Evolutionary conservation across 805 yeast species (phyloP).

Genomic region (Cyberlindnera amylophila): DNA sequence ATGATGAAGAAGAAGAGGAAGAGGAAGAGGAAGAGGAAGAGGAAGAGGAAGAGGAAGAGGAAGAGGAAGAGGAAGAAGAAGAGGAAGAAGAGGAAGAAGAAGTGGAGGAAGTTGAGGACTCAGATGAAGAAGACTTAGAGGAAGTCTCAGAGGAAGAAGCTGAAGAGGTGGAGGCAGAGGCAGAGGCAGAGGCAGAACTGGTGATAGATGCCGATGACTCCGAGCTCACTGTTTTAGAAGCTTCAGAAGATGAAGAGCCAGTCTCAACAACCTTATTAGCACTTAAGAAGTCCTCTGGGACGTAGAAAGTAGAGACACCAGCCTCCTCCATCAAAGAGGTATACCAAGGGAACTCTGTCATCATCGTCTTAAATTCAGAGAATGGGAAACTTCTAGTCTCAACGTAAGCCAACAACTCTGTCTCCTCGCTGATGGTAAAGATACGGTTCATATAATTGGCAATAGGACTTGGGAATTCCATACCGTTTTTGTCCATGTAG

Average conservation of each 20-base stretch:
- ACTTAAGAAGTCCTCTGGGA: constrained; percentile 23
- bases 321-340: constrained; percentile 14
- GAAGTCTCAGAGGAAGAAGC: constrained; percentile 1
- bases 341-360: constrained; percentile 28
- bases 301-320: constrained; percentile 20
- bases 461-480: constrained; percentile 33
- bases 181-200: constrained; percentile 6
- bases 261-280: constrained; percentile 4
- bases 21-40: constrained; percentile 1
- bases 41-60: background rate
- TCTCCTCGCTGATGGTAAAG: constrained; percentile 25
- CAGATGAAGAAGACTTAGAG: constrained; percentile 3
- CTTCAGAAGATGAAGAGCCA: background rate
- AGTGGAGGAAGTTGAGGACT: constrained; percentile 6
- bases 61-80: background rate
- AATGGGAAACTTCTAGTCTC: constrained; percentile 32
- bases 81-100: too few relatives aligned
- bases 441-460: constrained; percentile 33
- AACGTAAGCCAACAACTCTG: constrained; percentile 27
- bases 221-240: background rate
- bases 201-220: background rate
- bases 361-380: constrained; percentile 32
- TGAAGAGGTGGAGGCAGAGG: constrained; percentile 1
- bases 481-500: constrained; percentile 23
- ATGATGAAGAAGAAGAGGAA: background rate